These are phyloP conservation scores for Backusella parvicylindrica DNA, from an alignment of 192 early-diverging fungal genomes.

Conservation along the genomic window DNA sequence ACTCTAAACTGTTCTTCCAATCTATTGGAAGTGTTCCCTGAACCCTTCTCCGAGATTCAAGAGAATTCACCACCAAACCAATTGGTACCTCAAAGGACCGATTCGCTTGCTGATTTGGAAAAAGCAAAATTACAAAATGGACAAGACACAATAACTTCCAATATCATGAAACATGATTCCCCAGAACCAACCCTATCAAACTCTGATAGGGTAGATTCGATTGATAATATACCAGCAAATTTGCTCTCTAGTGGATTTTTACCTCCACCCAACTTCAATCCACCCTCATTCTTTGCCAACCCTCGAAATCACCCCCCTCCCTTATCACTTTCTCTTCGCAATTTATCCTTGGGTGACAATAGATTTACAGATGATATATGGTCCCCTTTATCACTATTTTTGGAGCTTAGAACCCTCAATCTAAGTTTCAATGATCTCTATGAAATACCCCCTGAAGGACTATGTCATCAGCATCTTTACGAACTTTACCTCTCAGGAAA, in stretches of 20 bases:
- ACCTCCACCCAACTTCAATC: constrained; percentile 42
- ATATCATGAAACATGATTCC: constrained; percentile 22
- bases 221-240: constrained; percentile 39
- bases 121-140: background rate
- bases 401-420: constrained; percentile 72
- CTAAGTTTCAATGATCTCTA: constrained; percentile 80
- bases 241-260: constrained; percentile 21
- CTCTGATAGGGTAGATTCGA: background rate
- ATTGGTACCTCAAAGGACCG: background rate
- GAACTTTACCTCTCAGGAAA: constrained; percentile 86
- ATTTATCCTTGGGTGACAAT: constrained; percentile 78
- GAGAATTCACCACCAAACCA: background rate
- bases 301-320: constrained; percentile 50
- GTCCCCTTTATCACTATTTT: constrained; percentile 66
- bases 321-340: constrained; percentile 53
- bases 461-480: constrained; percentile 64
- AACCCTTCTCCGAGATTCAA: constrained; percentile 40
- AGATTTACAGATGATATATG: constrained; percentile 79
- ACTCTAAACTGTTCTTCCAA: constrained; percentile 79
- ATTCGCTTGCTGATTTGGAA: background rate
- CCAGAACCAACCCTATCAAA: constrained; percentile 35
- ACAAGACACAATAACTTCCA: background rate
- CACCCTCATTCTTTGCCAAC: constrained; percentile 46
- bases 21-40: constrained; percentile 73
- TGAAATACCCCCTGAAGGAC: constrained; percentile 75